Percentiles rank a stretch among this genome's conserved stretches.
phyloP scores from a whole-genome alignment of 192 early-diverging fungal species.

The Linnemannia elongata region DNA sequence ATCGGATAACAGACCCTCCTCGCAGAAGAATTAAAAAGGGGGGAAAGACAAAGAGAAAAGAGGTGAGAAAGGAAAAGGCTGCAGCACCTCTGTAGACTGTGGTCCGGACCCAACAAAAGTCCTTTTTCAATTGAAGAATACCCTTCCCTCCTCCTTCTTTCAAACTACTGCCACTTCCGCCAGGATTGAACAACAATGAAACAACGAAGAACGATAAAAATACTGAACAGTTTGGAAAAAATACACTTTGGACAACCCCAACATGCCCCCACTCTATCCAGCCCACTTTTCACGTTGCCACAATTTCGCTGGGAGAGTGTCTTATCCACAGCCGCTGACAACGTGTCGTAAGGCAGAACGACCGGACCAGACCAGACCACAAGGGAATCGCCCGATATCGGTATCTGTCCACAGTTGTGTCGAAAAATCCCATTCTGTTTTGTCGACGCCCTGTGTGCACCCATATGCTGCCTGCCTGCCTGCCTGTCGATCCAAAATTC shows the following conservation, averaged over 20 bases:
- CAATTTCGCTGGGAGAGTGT: neutral
- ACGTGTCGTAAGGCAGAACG: neutral
- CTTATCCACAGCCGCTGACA: neutral
- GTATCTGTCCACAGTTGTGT: neutral
- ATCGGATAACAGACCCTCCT: neutral
- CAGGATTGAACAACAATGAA: neutral
- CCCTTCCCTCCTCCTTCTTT: neutral
- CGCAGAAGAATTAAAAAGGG: constrained; percentile 2
- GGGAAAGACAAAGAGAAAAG: neutral
- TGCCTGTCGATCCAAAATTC: neutral
- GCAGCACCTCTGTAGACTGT: neutral
- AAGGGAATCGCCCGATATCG: neutral
- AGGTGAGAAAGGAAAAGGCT: neutral
- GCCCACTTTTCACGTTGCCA: neutral
- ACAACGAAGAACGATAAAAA: neutral
- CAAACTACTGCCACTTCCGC: neutral
- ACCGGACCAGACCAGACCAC: neutral
- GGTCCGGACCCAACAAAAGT: neutral
- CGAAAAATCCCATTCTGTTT: neutral
- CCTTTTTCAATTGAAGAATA: neutral
- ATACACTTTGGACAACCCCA: neutral
- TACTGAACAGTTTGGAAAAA: neutral
- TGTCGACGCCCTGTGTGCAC: neutral
- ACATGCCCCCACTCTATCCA: neutral
- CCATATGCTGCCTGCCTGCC: neutral